Evolutionary conservation across 805 yeast species (phyloP).

Genomic region (Sugiyamaella floridensis): DNA sequence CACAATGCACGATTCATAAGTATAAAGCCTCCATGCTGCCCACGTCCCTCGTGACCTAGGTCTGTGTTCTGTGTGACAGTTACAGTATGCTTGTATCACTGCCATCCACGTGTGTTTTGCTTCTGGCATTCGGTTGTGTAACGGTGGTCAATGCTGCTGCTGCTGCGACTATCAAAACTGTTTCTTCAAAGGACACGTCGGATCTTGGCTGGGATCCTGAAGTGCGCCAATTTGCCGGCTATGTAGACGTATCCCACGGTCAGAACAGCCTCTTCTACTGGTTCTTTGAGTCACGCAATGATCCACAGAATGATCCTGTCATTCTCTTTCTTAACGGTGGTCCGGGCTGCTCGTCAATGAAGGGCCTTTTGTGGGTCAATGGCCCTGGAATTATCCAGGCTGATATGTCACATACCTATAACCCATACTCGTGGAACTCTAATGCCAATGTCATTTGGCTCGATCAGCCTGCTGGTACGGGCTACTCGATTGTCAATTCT

Average conservation of each 20-base stretch:
- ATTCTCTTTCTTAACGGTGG: constrained; percentile 94
- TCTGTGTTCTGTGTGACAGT: too few relatives aligned
- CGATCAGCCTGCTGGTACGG: constrained; percentile 92
- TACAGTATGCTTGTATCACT: background rate
- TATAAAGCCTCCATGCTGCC: too few relatives aligned
- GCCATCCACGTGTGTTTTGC: background rate
- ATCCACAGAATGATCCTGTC: constrained; percentile 80
- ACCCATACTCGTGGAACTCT: constrained; percentile 85
- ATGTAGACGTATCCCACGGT: constrained; percentile 54
- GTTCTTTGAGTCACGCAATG: constrained; percentile 88
- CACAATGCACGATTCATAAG: too few relatives aligned
- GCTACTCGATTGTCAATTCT: constrained; percentile 72
- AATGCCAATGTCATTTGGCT: constrained; percentile 86
- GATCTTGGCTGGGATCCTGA: constrained; percentile 10
- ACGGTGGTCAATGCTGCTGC: background rate
- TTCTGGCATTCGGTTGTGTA: background rate
- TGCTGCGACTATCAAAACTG: background rate
- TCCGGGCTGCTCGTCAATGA: constrained; percentile 89
- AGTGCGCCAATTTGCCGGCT: constrained; percentile 74
- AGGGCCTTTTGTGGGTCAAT: constrained; percentile 84
- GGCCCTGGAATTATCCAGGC: constrained; percentile 77
- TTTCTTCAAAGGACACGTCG: constrained; percentile 4
- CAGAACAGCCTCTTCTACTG: constrained; percentile 66
- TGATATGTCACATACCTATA: constrained; percentile 59
- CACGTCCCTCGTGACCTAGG: too few relatives aligned